phyloP scores from a whole-genome alignment of 257 asterid genomes.

The Penstemon eatonii region DNA sequence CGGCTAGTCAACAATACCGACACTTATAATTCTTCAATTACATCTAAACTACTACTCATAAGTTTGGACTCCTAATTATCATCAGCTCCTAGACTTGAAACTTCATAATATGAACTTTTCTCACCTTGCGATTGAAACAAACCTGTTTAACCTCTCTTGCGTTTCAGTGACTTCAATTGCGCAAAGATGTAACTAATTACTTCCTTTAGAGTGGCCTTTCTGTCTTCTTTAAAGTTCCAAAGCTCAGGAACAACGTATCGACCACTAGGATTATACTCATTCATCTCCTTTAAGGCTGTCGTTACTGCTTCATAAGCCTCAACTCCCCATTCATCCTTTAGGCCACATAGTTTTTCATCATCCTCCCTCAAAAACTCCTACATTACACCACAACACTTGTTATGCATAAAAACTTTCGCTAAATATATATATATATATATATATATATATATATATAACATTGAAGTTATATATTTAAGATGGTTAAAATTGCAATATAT shows the following conservation, averaged over 20 bases:
- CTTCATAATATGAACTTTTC: background rate
- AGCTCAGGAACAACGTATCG: conserved; percentile 52
- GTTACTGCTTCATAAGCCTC: conserved; percentile 41
- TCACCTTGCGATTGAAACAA: background rate
- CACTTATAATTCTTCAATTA: too few relatives aligned
- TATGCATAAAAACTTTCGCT: conserved; percentile 1
- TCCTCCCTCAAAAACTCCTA: conserved; percentile 46
- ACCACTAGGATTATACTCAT: conserved; percentile 56
- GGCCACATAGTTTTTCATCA: conserved; percentile 40
- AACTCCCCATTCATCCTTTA: conserved; percentile 50
- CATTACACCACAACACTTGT: conserved; percentile 21
- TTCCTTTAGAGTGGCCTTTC: conserved; percentile 63
- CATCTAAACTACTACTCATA: background rate
- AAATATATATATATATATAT: background rate
- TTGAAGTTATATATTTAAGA: background rate
- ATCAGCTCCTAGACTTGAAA: background rate
- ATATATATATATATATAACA: background rate
- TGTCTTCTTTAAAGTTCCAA: conserved; percentile 55
- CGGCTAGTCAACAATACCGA: too few relatives aligned
- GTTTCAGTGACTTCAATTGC: conserved; percentile 48
- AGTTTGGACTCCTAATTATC: background rate
- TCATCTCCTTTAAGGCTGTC: conserved; percentile 42
- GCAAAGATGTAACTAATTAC: conserved; percentile 42
- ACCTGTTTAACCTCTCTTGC: conserved; percentile 41
- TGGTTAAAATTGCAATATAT: background rate